These are phyloP conservation scores for Rachicladosporium sp. DNA, from an alignment of 2,329 filamentous ascomycete species.

Conservation along the genomic window DNA sequence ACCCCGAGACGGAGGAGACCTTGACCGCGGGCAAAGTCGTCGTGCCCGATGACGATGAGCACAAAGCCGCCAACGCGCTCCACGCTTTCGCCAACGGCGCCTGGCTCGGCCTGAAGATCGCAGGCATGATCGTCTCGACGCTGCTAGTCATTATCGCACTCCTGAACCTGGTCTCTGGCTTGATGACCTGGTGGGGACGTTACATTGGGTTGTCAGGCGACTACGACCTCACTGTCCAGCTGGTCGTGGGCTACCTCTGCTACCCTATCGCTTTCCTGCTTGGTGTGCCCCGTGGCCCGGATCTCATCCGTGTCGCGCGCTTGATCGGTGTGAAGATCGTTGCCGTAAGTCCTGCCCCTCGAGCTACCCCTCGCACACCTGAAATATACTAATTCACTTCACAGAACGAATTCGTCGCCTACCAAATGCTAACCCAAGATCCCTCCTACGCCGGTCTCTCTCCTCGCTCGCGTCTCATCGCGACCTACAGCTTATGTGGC, in stretches of 20 bases:
- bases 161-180: conserved; percentile 59
- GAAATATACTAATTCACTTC: conserved; percentile 1
- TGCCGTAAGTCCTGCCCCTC: conserved; percentile 36
- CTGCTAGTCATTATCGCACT: conserved; percentile 76
- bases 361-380: no score
- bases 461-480: conserved; percentile 63
- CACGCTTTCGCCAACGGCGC: conserved; percentile 78
- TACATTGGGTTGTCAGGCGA: conserved; percentile 62
- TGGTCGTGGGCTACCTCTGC: conserved; percentile 65
- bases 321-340: conserved; percentile 80
- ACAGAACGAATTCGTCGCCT: conserved; percentile 69
- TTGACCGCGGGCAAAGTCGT: conserved; percentile 71
- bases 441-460: conserved; percentile 47
- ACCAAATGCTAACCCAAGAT: conserved; percentile 42
- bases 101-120: conserved; percentile 78
- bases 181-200: conserved; percentile 72
- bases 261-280: conserved; percentile 73
- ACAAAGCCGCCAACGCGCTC: conserved; percentile 65
- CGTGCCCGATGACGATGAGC: conserved; percentile 65
- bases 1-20: conserved; percentile 76
- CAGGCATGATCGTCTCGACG: conserved; percentile 66
- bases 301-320: conserved; percentile 58
- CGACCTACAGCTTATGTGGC: conserved; percentile 70
- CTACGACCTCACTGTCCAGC: conserved; percentile 60
- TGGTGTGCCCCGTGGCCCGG: conserved; percentile 51